phyloP scores from a whole-genome alignment of 1,284 basidiomycete genomes.

The Microbotryomycetes sp. region DNA sequence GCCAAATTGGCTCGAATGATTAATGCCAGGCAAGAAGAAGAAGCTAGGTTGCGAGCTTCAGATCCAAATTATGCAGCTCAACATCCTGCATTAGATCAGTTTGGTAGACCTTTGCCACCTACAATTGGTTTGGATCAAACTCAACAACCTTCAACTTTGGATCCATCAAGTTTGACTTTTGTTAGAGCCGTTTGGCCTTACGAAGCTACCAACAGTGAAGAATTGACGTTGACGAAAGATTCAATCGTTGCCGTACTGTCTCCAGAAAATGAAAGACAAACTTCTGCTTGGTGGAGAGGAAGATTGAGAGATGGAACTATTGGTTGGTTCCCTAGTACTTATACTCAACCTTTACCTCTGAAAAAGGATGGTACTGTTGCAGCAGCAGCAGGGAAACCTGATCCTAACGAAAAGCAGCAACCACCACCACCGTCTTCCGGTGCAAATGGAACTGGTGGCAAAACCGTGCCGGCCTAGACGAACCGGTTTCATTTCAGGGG shows the following conservation, averaged over 20 bases:
- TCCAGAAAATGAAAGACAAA: constrained; percentile 66
- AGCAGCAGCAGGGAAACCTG: neutral
- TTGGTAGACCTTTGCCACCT: constrained; percentile 41
- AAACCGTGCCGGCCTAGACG: too few relatives aligned
- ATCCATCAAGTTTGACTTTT: constrained; percentile 65
- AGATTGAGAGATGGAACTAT: constrained; percentile 85
- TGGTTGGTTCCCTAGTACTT: constrained; percentile 94
- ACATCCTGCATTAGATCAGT: constrained; percentile 32
- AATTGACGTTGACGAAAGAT: constrained; percentile 72
- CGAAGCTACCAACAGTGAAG: constrained; percentile 57
- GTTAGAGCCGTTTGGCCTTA: constrained; percentile 68
- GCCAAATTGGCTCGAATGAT: constrained; percentile 77
- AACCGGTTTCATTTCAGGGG: too few relatives aligned
- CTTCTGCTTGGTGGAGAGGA: constrained; percentile 92
- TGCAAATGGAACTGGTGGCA: too few relatives aligned
- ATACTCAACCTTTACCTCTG: constrained; percentile 50
- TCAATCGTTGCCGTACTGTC: constrained; percentile 93
- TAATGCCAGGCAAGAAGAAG: constrained; percentile 53
- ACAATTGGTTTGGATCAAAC: constrained; percentile 42
- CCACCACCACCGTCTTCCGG: too few relatives aligned
- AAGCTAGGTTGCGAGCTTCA: constrained; percentile 43
- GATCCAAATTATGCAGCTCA: constrained; percentile 27
- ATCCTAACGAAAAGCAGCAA: neutral
- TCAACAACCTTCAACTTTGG: constrained; percentile 41
- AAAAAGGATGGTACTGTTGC: neutral